Conservation (phyloP, 2,329 filamentous ascomycete species). For the Colletotrichum sp. region DNA sequence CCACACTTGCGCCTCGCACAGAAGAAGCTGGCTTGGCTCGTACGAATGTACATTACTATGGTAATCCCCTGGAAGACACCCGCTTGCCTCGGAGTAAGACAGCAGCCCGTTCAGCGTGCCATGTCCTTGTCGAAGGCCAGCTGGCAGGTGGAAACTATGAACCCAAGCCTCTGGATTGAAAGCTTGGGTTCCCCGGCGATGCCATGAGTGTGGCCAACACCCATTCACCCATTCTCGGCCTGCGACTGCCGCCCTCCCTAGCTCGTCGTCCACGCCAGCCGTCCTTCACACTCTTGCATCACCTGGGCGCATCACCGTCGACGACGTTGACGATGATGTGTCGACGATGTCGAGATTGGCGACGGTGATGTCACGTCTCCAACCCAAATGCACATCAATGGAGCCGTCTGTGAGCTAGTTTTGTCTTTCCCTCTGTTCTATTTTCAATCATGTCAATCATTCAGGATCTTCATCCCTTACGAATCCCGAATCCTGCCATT, state of each 20-base stretch:
- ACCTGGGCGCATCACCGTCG: not conserved
- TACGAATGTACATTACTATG: not conserved
- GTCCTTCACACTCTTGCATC: not conserved
- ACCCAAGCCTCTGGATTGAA: not conserved
- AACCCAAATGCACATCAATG: not conserved
- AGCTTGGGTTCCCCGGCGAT: not conserved
- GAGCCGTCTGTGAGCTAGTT: not conserved
- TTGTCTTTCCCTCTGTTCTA: not conserved
- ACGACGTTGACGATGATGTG: not conserved
- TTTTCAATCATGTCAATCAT: not conserved
- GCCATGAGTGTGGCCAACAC: not conserved
- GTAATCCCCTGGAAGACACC: not conserved
- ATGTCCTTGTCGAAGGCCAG: not conserved
- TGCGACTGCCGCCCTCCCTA: not conserved
- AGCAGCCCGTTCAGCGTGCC: not conserved
- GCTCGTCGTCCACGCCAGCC: not conserved
- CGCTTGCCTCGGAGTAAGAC: not conserved
- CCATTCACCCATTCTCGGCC: not conserved
- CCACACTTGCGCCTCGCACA: constrained; percentile 4
- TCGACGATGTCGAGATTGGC: not conserved
- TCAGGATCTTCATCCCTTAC: not conserved
- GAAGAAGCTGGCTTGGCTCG: not conserved
- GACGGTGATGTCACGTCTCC: not conserved
- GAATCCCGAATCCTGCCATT: not conserved
- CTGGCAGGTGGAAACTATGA: not conserved